Evolutionary conservation across 352 stramenopile genomes (phyloP).

Genomic region (Globisporangium radiosum): DNA sequence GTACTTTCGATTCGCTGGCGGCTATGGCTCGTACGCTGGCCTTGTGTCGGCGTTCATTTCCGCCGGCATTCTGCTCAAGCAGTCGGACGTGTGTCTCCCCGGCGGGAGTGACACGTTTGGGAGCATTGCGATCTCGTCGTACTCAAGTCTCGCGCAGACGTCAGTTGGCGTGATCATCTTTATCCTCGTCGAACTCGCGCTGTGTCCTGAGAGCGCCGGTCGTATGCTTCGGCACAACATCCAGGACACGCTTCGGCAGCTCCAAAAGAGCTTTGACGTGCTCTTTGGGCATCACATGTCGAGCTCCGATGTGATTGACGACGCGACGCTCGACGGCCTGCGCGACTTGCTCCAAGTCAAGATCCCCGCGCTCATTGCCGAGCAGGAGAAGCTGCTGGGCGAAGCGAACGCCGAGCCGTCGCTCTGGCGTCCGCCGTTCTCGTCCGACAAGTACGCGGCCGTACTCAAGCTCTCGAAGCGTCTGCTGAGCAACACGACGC

Average conservation of each 20-base stretch:
- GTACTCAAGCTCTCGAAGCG: conserved; percentile 56
- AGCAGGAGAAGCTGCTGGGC: conserved; percentile 50
- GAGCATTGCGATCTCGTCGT: conserved; percentile 59
- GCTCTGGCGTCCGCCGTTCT: conserved; percentile 69
- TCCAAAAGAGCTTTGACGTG: conserved; percentile 56
- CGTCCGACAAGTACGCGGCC: conserved; percentile 62
- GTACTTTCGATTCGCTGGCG: conserved; percentile 54
- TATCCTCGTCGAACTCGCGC: conserved; percentile 57
- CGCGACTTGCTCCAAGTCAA: conserved; percentile 49
- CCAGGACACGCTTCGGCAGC: conserved; percentile 56
- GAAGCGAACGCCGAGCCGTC: conserved; percentile 61
- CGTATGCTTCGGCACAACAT: conserved; percentile 67
- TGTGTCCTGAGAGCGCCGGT: conserved; percentile 65
- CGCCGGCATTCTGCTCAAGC: conserved; percentile 49
- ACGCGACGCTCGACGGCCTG: conserved; percentile 51
- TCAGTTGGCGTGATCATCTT: conserved; percentile 76
- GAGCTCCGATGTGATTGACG: conserved; percentile 37
- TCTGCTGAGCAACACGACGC: conserved; percentile 77
- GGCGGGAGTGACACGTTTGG: conserved; percentile 32
- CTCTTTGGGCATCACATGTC: conserved; percentile 70
- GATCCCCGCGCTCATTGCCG: conserved; percentile 43
- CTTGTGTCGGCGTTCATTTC: conserved; percentile 72
- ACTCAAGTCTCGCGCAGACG: conserved; percentile 73
- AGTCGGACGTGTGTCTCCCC: conserved; percentile 48
- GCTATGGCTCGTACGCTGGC: conserved; percentile 55